Base-by-base conservation (phyloP, 306 rosid genomes). In the Castanea sativa region DNA sequence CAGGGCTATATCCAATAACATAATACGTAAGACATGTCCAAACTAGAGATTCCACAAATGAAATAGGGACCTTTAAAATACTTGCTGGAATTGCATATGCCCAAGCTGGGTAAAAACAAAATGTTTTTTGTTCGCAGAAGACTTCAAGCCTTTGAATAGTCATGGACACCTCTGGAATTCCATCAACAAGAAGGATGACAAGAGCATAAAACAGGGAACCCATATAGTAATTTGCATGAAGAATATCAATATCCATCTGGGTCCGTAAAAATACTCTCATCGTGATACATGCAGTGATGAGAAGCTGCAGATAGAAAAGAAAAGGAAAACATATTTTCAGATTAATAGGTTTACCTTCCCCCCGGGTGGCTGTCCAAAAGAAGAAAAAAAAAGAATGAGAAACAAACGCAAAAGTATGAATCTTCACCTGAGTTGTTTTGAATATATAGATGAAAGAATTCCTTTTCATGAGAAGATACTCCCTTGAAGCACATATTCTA, bases 11-110 rank as follows among this genome's bases (percentile, higher is more conserved):
- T 49, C 92, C 89, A 41, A 89, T 89, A 55, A 86, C 90, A 63
- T 82, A 89, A 52, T 89, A 89, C 70, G 92, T 84, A 23, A 89
- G 81, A 63, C 55, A 77, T 11, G 92, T 78, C 92, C 92, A 89
- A 9, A 80, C 83, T 7, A 89, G 49, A n/a, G 92, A 65, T 63
- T 78, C 84, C 12, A 75, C 16, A 35, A 89, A 32, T 6, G 90
- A 89, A 78, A 89, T 25, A 69, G 92, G 92, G 52, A 86, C n/a
- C 72, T 84, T 89, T 27, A 86, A 16, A 16, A 86, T 16, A 13
- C 83, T 49, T 20, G 92, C 74, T 2, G 90, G 90, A 73, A 89
- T 71, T 12, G 88, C 84, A 80, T 89, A 89, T n/a, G 90, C 87
- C 89, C 92, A 89, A 21, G 92, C 85, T 13, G 90, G 92, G 35